A percentile compares a stretch with the other conserved stretches of the same genome.
These are phyloP conservation scores for Chrysosporium keratinophilum DNA, from an alignment of 2,329 filamentous ascomycete species.

Conservation along the genomic window DNA sequence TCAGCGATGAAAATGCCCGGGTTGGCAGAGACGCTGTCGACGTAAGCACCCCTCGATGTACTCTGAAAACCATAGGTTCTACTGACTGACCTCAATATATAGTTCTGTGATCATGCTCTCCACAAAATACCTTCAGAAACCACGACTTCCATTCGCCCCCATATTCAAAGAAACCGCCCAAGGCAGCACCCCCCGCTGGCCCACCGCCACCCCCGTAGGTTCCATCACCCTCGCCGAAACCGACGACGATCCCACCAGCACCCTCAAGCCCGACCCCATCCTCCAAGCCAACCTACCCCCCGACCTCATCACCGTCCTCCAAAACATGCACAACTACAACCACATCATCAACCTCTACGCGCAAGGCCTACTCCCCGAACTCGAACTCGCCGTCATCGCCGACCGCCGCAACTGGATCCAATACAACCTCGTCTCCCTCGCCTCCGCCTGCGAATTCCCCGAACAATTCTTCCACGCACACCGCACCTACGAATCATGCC, in stretches of 20 bases:
- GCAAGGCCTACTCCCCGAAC: conserved; percentile 16
- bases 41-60: conserved; percentile 22
- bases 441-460: conserved; percentile 20
- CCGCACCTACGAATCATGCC: conserved; percentile 28
- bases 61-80: not conserved
- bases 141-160: conserved; percentile 19
- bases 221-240: conserved; percentile 7
- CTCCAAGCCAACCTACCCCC: conserved; percentile 5
- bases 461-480: conserved; percentile 12
- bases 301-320: conserved; percentile 16
- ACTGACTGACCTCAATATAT: not conserved
- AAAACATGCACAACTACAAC: conserved; percentile 23
- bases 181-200: conserved; percentile 18
- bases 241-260: no score
- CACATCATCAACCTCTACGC: conserved; percentile 20
- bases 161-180: conserved; percentile 18
- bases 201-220: no score
- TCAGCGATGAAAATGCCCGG: conserved; percentile 29
- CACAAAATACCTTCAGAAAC: conserved; percentile 19
- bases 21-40: conserved; percentile 30
- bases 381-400: conserved; percentile 17
- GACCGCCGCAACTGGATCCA: conserved; percentile 35
- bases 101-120: conserved; percentile 21
- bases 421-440: conserved; percentile 27
- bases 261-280: conserved; percentile 4